phyloP scores from a whole-genome alignment of 805 yeast genomes.

The Saturnispora kantuleensis region DNA sequence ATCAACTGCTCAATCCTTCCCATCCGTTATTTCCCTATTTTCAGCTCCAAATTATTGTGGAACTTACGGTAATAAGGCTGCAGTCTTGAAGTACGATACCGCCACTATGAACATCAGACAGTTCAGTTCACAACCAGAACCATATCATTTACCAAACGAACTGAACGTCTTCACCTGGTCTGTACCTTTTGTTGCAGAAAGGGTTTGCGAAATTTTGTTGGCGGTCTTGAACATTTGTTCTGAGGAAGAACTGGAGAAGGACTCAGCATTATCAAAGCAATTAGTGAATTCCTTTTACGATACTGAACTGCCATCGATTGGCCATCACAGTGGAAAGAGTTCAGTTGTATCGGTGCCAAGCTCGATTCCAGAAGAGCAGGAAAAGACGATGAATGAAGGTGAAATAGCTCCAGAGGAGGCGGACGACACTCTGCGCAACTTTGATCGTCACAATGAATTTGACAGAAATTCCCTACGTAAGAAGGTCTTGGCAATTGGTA shows the following conservation, averaged over 20 bases:
- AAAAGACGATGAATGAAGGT: not conserved
- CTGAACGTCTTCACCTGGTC: constrained; percentile 99
- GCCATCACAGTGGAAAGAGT: not conserved
- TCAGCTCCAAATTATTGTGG: constrained; percentile 95
- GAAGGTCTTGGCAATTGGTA: constrained; percentile 92
- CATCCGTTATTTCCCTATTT: constrained; percentile 81
- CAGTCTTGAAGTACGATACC: constrained; percentile 82
- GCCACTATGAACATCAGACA: constrained; percentile 93
- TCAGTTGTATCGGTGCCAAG: not conserved
- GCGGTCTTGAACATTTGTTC: constrained; percentile 88
- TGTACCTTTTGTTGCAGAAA: constrained; percentile 93
- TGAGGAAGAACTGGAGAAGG: constrained; percentile 85
- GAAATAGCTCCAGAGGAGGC: not conserved
- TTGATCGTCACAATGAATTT: constrained; percentile 11
- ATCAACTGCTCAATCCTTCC: constrained; percentile 80
- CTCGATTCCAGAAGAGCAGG: not conserved
- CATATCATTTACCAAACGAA: constrained; percentile 92
- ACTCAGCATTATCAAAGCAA: constrained; percentile 41
- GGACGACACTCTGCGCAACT: not conserved
- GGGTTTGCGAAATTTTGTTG: constrained; percentile 87
- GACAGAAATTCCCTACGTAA: constrained; percentile 50
- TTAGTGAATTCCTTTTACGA: constrained; percentile 26
- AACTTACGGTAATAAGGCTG: constrained; percentile 89
- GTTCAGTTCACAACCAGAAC: constrained; percentile 88
- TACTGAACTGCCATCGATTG: constrained; percentile 7